Conservation (phyloP, 2,329 filamentous ascomycete species). For the Zarea fungicola region DNA sequence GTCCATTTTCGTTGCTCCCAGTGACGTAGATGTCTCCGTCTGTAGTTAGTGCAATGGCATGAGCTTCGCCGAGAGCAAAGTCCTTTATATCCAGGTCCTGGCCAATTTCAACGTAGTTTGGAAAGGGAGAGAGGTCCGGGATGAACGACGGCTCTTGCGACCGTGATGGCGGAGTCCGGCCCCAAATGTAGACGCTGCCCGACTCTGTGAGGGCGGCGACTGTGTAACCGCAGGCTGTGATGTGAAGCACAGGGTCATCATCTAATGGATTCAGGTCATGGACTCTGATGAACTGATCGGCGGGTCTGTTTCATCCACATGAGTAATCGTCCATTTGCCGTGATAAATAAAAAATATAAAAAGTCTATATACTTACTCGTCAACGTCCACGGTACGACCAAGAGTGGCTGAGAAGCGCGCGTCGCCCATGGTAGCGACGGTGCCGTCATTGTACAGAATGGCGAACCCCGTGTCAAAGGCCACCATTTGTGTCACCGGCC, state of each 20-base stretch:
- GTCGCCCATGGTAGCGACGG: conserved; percentile 53
- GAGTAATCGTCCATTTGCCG: no score
- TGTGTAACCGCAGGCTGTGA: conserved; percentile 53
- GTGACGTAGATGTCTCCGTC: conserved; percentile 47
- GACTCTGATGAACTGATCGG: conserved; percentile 41
- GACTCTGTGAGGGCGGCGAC: conserved; percentile 53
- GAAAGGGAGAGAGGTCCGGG: conserved; percentile 25
- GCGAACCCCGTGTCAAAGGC: conserved; percentile 47
- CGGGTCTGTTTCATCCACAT: conserved; percentile 33
- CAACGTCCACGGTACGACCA: conserved; percentile 40
- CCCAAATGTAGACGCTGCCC: conserved; percentile 59
- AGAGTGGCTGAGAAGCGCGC: conserved; percentile 52
- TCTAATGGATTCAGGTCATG: conserved; percentile 44
- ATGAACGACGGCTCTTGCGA: conserved; percentile 30
- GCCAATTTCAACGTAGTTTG: conserved; percentile 42
- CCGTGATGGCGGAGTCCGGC: conserved; percentile 26
- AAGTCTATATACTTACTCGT: conserved; percentile 27
- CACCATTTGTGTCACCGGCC: conserved; percentile 34
- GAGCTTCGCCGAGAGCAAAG: conserved; percentile 52
- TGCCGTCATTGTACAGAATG: conserved; percentile 37
- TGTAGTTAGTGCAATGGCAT: conserved; percentile 51
- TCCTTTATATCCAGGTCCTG: conserved; percentile 49
- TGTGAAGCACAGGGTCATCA: conserved; percentile 45
- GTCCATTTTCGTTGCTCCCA: conserved; percentile 54
- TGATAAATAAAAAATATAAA: no score